Evolutionary conservation across 164 flowering plant genomes (phyloP), one percentile per base, ranked within the genome.

Genomic region (Piper longum): DNA sequence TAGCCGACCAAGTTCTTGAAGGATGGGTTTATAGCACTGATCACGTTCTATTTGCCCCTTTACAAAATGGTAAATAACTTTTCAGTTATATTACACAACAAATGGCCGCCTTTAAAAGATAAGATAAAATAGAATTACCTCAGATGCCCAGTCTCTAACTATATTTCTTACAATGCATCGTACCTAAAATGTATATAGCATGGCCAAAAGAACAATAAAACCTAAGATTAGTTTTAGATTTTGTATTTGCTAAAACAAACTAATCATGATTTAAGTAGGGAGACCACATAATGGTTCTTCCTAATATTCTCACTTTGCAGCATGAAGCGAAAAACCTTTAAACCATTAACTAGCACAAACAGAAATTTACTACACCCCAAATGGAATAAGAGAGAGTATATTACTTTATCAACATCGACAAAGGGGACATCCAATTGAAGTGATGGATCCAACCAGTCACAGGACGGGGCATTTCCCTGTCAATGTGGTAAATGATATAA

Each of bases 321-420:
- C 52, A 48, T 48, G 9, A 14, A 48, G 52, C 3, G 7, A 12
- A 48, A 48, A 44, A 48, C 14, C 11, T 48, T 2, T 14, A 48
- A 48, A 48, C 14, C 9, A 14, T 3, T 8, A 12, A 9, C 7
- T 12, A 9, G 0, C 14, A 48, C 52, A 9, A 0, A 2, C 14
- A 12, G 9, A 8, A 48, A 48, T 48, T 5, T 9, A 9, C 52
- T 48, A 9, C 52, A 12, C 9, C 52, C 1, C 3, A 2, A 48
- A 12, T 9, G 14, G 3, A 48, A 5, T 2, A 48, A 9, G 14
- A 9, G 52, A 14, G 14, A 9, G 52, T 9, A 8, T 48, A 14
- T 57, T 84, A 93, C 97, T 96, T 95, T 95, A 71, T 95, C 99
- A 64, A 85, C 95, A 75, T 95, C 99, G 64, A 78, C 88, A 57